Conservation (phyloP, 179 eudicot genomes). For the Vitellaria paradoxa region DNA sequence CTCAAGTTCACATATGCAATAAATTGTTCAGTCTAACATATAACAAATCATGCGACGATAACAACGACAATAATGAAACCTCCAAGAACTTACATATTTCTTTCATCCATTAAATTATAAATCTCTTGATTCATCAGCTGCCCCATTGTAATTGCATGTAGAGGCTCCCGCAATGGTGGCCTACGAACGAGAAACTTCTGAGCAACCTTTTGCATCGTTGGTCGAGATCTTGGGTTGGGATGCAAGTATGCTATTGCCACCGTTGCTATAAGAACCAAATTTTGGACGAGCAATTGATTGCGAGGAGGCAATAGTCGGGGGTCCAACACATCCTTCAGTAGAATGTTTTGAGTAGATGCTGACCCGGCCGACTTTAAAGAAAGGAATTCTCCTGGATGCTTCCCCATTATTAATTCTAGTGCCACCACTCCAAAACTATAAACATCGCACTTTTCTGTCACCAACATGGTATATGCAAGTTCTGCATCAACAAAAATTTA, state of each 20-base stretch:
- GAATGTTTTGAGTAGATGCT: neutral
- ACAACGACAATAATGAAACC: too few species aligned
- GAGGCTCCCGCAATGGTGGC: neutral
- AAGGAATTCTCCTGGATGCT: constrained; percentile 28
- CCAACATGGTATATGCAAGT: neutral
- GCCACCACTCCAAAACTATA: too few species aligned
- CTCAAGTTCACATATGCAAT: too few species aligned
- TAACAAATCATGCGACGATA: too few species aligned
- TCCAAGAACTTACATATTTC: too few species aligned
- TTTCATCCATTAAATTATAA: neutral
- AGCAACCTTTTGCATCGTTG: constrained; percentile 15
- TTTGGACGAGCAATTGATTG: neutral
- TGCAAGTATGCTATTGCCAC: constrained; percentile 12
- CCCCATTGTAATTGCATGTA: neutral
- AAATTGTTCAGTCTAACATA: too few species aligned
- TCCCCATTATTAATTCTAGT: constrained; percentile 16
- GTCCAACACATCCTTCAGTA: constrained; percentile 22
- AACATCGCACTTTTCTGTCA: neutral
- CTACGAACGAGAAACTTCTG: too few species aligned
- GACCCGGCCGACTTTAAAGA: neutral
- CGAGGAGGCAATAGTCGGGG: constrained; percentile 17
- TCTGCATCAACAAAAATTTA: neutral
- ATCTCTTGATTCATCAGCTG: constrained; percentile 5
- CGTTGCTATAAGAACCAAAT: constrained; percentile 13
- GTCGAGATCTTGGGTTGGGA: constrained; percentile 18